Evolutionary conservation across 179 eudicot species (phyloP), one percentile per base, ranked within the genome.

Genomic region (Corrigiola litoralis): DNA sequence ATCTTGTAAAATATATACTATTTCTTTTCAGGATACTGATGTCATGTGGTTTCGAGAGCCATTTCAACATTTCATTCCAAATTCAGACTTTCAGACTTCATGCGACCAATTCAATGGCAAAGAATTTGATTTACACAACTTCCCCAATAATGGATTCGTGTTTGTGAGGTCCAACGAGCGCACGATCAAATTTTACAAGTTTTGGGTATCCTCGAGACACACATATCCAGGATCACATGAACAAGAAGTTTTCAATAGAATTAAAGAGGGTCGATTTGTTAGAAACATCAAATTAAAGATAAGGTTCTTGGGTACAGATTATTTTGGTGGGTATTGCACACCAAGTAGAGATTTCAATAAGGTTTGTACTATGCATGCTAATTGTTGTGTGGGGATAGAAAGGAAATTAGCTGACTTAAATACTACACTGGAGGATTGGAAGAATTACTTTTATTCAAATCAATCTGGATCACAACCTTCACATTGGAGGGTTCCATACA

Each of bases 11-110:
- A 2, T 38, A 38, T 1, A 38, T 10, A 5, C 10, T 31, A 20
- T 51, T 28, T 12, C 6, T 33, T 27, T 59, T 21, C 57, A 79
- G 83, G 80, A 72, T 17, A 54, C 63, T 0, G 87, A 83, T 56
- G 67, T 83, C 4, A 78, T 83, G 84, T 83, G 87, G 87, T 73
- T 83, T 34, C 74, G 87, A 44, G 52, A 78, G 47, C 82, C 87
- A 58, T 78, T 80, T 31, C 75, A 62, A 8, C 75, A 78, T 21
- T 73, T 80, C 1, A 20, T 5, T 7, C 24, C 0, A 16, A 70
- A 72, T 9, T 60, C 80, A 14, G 76, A 81, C 33, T 72, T 81
- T 21, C 83, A 79, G 48, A 74, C 74, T 7, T 66, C 86, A 1
- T 74, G 81, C 27, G 86, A 82, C 66, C 1, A 14, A 4, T 79